Percentiles rank a stretch among this genome's conserved stretches.
phyloP scores from a whole-genome alignment of 768 basidiomycete species.

The Lyophyllum decastes region DNA sequence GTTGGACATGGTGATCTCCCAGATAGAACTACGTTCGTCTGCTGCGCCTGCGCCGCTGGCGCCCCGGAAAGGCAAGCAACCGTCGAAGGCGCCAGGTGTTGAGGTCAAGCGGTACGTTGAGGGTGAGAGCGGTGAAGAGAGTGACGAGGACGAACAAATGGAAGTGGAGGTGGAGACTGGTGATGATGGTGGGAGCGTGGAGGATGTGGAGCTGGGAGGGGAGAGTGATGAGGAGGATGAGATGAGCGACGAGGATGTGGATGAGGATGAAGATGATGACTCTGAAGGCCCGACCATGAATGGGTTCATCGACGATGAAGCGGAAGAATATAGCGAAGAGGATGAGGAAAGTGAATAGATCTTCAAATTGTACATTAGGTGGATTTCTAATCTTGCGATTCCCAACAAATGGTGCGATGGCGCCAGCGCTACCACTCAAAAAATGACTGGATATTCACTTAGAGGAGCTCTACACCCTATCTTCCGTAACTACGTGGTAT shows the following conservation, averaged over 20 bases:
- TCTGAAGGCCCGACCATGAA: conserved; percentile 42
- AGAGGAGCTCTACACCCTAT: too few relatives aligned
- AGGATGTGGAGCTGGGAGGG: conserved; percentile 75
- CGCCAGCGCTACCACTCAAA: too few relatives aligned
- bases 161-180: conserved; percentile 65
- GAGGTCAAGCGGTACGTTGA: conserved; percentile 65
- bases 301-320: conserved; percentile 65
- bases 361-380: conserved; percentile 8
- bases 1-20: conserved; percentile 91
- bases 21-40: conserved; percentile 88
- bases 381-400: background rate
- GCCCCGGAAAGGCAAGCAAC: conserved; percentile 38
- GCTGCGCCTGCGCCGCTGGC: conserved; percentile 58
- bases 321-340: conserved; percentile 49
- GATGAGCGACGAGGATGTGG: conserved; percentile 38
- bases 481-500: too few relatives aligned
- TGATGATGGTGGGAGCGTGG: conserved; percentile 74
- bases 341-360: conserved; percentile 50
- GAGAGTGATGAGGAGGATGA: conserved; percentile 55
- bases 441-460: too few relatives aligned
- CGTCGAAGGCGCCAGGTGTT: conserved; percentile 31
- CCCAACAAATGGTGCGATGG: background rate
- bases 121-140: conserved; percentile 67
- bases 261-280: conserved; percentile 43
- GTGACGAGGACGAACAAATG: conserved; percentile 55